Base-by-base conservation (phyloP, 2,329 filamentous ascomycete species). In the Lachnellula occidentalis region DNA sequence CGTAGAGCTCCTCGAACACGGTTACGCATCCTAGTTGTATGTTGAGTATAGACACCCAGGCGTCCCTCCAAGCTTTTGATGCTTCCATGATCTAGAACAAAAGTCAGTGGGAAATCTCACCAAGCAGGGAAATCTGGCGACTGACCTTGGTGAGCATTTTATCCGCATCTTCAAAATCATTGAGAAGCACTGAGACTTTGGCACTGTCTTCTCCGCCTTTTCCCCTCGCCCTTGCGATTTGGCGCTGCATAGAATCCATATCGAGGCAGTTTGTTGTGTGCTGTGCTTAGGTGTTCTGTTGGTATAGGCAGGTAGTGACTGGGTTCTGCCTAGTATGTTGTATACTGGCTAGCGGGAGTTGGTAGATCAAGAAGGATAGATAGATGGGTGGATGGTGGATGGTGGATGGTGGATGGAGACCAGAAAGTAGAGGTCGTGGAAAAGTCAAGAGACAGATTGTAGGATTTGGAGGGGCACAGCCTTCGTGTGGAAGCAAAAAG, bases 91-190 rank as follows among this genome's bases (percentile, higher is more conserved):
- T 82, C 87, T 92, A 61, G 22, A 51, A 17, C 41, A 43, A 9
- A 58, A 45, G 55, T 55, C 63, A 45, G 27, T 34, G 24, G n/a
- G 17, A 27, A 31, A 37, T 27, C 49, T 27, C 42, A 43, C 37
- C 19, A 43, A 56, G 50, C 46, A 34, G 6, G 22, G 22, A 24
- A 45, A 49, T 7, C n/a, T 49, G 49, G 53, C 43, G 55, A 65
- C 74, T 55, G 74, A 90, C 88, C 77, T 83, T 85, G 60, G 81
- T 78, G 59, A 94, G 77, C 67, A 92, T 80, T 61, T 81, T 81
- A 69, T 94, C 87, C 24, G 86, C 87, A 70, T 92, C 85, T 63
- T 90, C 86, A 67, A 91, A 94, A 66, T 94, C 89, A 63, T 82
- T 85, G 54, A 95, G 74, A 51, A 94, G 76, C 45, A 86, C 79